Evolutionary conservation across 176 grass and related monocot species (phyloP), one percentile per base, ranked within the genome.

Genomic region (Triticum urartu): DNA sequence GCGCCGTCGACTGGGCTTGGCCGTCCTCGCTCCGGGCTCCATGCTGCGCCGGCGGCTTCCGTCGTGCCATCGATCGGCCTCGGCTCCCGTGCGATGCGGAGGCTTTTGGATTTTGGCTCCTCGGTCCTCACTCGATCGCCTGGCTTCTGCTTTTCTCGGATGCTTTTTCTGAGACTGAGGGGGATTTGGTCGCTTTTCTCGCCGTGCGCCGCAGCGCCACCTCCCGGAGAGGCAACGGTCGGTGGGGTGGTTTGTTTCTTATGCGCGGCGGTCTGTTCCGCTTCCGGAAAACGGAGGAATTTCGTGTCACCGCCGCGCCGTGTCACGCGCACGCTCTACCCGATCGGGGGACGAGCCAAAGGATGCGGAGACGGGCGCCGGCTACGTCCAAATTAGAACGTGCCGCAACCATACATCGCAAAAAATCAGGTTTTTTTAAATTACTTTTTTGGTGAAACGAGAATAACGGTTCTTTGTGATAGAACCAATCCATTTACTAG

Each of bases 211-310:
- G 68, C 40, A 63, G 45, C 59, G 60, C 60, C 24, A 61, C 78
- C 77, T 20, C 84, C 66, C 67, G 75, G 67, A 84, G 58, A n/a
- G 89, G 85, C 14, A 87, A 83, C 25, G 75, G 85, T 45, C 75
- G 85, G 85, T 79, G 85, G 85, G 89, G 85, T 87, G 75, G 89
- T 72, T 90, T 50, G 75, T 90, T 65, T 14, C 85, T 87, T 90
- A 42, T 20, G 66, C 73, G 73, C 43, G 73, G 74, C 75, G 66
- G 66, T 74, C 66, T 78, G 22, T 33, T 83, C 56, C 58, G 25
- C 87, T 87, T 90, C 69, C 59, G 80, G 74, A 79, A 79, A 87
- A 54, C 28, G 56, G 54, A 14, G 9, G 78, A 64, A 67, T 78
- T 83, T 17, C 25, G 25, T 11, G n/a, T 72, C 58, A 5, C 12